Percentiles rank a stretch among this genome's conserved stretches.
Evolutionary conservation across 768 basidiomycete species (phyloP).

Genomic region (Pleurotus pulmonarius): DNA sequence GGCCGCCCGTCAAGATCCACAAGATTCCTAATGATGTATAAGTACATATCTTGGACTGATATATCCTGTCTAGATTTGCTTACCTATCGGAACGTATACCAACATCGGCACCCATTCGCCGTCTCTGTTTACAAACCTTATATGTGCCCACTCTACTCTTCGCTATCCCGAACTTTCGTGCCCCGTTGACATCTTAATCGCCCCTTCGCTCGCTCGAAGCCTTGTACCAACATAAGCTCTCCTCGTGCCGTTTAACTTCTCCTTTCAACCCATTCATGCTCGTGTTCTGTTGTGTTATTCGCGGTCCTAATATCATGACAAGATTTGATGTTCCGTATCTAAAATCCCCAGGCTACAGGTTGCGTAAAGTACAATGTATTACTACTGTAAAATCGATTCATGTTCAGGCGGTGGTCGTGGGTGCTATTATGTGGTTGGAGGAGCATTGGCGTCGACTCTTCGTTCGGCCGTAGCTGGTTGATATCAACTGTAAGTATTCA

Average conservation of each 20-base stretch:
- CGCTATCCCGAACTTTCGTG: too few species aligned
- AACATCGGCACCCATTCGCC: too few species aligned
- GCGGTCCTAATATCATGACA: background rate
- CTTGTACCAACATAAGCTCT: too few species aligned
- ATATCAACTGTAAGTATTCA: background rate
- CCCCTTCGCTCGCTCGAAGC: too few species aligned
- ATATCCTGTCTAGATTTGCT: background rate
- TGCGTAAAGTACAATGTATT: constrained; percentile 24
- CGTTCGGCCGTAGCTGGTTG: constrained; percentile 14
- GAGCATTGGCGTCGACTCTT: constrained; percentile 2
- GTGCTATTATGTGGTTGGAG: background rate
- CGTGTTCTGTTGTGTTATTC: background rate
- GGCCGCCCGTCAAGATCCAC: too few species aligned
- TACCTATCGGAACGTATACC: too few species aligned
- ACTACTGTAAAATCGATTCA: constrained; percentile 15
- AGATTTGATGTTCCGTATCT: constrained; percentile 11
- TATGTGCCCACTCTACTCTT: too few species aligned
- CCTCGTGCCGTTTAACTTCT: too few species aligned
- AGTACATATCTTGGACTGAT: background rate
- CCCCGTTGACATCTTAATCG: too few species aligned
- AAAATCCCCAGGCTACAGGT: constrained; percentile 2
- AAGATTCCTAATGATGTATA: too few species aligned
- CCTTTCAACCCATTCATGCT: too few species aligned
- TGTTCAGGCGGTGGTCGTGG: background rate
- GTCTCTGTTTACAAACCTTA: too few species aligned